phyloP scores from a whole-genome alignment of 2,329 filamentous ascomycete genomes.

The Rhynchosporium secalis region DNA sequence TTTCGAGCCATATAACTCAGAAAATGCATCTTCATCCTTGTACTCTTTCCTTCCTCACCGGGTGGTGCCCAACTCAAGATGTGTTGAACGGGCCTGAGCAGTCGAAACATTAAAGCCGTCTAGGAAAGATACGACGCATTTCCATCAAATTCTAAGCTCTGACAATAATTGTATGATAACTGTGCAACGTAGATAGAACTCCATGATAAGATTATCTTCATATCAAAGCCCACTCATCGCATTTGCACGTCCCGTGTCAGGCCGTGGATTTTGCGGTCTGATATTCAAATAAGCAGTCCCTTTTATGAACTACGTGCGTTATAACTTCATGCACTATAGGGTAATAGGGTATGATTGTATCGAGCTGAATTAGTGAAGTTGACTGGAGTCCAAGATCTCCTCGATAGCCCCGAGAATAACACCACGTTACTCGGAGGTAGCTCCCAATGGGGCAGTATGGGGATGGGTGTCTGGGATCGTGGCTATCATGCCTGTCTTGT shows the following conservation, averaged over 20 bases:
- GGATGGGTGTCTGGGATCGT: slow-evolving; percentile 4
- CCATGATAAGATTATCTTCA: not conserved
- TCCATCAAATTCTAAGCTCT: slow-evolving; percentile 14
- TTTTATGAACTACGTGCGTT: slow-evolving; percentile 12
- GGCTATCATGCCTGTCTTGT: not conserved
- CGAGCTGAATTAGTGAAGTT: not conserved
- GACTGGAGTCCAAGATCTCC: slow-evolving; percentile 13
- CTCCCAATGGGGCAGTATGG: not conserved
- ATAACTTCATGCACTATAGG: slow-evolving; percentile 23
- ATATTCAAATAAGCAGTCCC: not conserved
- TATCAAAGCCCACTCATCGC: slow-evolving; percentile 4
- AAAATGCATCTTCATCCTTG: slow-evolving; percentile 17
- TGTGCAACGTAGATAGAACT: not conserved
- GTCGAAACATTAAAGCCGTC: not conserved
- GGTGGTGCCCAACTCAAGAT: not conserved
- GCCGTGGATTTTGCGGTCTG: slow-evolving; percentile 6
- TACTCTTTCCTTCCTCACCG: not conserved
- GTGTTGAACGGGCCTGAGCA: not conserved
- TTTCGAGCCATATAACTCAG: too few relatives aligned
- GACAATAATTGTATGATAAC: slow-evolving; percentile 17
- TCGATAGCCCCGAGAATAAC: slow-evolving; percentile 11
- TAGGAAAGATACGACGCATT: slow-evolving; percentile 12
- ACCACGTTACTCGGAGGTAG: slow-evolving; percentile 4
- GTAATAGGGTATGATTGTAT: not conserved
- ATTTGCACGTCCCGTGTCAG: not conserved